Conservation (phyloP, 139 green algal species). For the Chlorella sp. region DNA sequence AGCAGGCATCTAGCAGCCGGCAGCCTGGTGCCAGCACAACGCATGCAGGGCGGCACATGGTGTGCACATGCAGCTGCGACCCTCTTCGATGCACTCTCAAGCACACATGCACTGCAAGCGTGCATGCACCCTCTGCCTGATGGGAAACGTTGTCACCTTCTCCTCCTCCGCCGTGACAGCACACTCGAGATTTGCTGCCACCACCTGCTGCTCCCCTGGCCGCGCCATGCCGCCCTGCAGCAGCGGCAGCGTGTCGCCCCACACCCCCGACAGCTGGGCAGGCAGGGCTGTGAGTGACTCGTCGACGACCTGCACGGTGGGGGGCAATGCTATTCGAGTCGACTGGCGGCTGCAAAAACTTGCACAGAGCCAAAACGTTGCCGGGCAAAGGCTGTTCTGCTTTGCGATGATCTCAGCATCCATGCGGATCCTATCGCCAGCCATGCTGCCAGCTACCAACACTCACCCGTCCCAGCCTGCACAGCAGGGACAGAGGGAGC, state of each 20-base stretch:
- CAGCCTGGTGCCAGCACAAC: not conserved
- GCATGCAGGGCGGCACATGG: not conserved
- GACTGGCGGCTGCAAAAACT: too few relatives aligned
- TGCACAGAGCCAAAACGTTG: too few relatives aligned
- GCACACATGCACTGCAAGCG: too few relatives aligned
- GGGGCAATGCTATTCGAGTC: not conserved
- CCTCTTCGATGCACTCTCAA: too few relatives aligned
- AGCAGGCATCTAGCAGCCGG: not conserved
- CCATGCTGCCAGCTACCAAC: too few relatives aligned
- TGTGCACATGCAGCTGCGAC: too few relatives aligned
- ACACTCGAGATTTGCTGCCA: slow-evolving; percentile 70
- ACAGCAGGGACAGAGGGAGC: too few relatives aligned
- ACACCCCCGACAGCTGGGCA: slow-evolving; percentile 39
- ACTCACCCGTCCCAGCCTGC: too few relatives aligned
- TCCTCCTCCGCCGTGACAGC: slow-evolving; percentile 56
- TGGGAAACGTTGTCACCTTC: not conserved
- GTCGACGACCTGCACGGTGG: slow-evolving; percentile 48
- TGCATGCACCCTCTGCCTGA: not conserved
- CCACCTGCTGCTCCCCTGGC: slow-evolving; percentile 47
- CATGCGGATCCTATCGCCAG: too few relatives aligned
- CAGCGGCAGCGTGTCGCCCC: slow-evolving; percentile 60
- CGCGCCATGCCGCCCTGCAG: slow-evolving; percentile 10
- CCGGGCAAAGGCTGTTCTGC: too few relatives aligned
- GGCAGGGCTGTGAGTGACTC: slow-evolving; percentile 44
- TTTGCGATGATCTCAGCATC: too few relatives aligned